Evolutionary conservation across 2,329 filamentous ascomycete genomes (phyloP).

Genomic region (Monilinia laxa): DNA sequence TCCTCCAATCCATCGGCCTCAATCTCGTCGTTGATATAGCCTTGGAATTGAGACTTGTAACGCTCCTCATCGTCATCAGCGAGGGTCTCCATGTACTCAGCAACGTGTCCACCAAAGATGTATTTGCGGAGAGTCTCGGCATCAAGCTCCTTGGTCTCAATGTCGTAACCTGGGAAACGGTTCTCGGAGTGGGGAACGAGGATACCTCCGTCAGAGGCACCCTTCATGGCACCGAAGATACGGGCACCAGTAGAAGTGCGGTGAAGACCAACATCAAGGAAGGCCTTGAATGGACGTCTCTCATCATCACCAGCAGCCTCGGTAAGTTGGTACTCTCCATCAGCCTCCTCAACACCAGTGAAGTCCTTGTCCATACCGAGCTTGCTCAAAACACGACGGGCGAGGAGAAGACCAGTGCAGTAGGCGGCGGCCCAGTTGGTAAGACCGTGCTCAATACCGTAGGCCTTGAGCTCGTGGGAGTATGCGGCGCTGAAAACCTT

Average conservation of each 20-base stretch:
- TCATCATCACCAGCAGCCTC: constrained; percentile 86
- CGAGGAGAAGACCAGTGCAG: constrained; percentile 92
- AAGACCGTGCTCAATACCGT: constrained; percentile 96
- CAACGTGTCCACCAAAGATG: constrained; percentile 97
- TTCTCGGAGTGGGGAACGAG: constrained; percentile 98
- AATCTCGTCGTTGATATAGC: constrained; percentile 96
- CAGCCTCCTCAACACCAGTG: constrained; percentile 91
- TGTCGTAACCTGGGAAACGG: constrained; percentile 98
- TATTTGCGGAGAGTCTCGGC: constrained; percentile 97
- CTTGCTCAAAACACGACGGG: constrained; percentile 96
- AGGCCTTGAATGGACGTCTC: constrained; percentile 98
- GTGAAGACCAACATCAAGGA: constrained; percentile 95
- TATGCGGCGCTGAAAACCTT: constrained; percentile 94
- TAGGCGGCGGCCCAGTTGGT: constrained; percentile 99
- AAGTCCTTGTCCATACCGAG: constrained; percentile 93
- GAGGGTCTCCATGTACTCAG: constrained; percentile 99
- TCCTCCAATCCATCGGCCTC: constrained; percentile 98
- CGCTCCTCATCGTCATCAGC: constrained; percentile 99
- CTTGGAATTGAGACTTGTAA: constrained; percentile 96
- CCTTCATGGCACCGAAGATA: constrained; percentile 99
- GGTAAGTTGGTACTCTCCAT: constrained; percentile 94
- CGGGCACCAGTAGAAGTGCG: constrained; percentile 98
- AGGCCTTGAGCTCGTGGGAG: constrained; percentile 95
- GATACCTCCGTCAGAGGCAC: constrained; percentile 97
- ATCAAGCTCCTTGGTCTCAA: constrained; percentile 97